Evolutionary conservation across 176 grass and related monocot species (phyloP).

Genomic region (Neostapfia colusana): DNA sequence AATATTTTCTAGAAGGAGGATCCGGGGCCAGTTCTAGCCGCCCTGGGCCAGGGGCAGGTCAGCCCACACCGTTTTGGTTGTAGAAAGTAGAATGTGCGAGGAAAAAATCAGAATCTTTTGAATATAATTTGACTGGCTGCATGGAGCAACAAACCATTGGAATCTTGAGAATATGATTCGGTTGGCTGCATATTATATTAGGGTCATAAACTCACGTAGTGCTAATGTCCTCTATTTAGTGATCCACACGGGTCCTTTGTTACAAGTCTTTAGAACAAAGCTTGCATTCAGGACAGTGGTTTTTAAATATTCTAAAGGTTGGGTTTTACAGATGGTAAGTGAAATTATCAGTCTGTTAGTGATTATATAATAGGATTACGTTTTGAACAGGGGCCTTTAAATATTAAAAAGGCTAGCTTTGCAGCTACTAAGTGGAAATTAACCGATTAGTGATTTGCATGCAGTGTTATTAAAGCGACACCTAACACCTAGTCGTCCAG

Average conservation of each 20-base stretch:
- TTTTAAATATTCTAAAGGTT: not conserved
- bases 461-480: no score
- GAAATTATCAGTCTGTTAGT: not conserved
- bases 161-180: not conserved
- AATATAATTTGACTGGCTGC: no score
- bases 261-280: not conserved
- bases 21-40: no score
- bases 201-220: not conserved
- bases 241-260: not conserved
- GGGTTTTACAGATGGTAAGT: not conserved
- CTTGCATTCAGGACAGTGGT: not conserved
- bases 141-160: no score
- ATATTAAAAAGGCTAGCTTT: slow-evolving; percentile 1
- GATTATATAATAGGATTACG: not conserved
- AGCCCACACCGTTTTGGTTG: not conserved
- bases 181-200: not conserved
- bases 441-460: not conserved
- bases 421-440: not conserved
- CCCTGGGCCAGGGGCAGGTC: no score
- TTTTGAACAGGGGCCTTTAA: not conserved
- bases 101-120: not conserved
- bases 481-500: no score
- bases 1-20: no score
- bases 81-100: not conserved
- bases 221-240: not conserved